A percentile compares a stretch with the other conserved stretches of the same genome.
phyloP scores from a whole-genome alignment of 176 grass and related monocot species.

The Aegilops tauschii region DNA sequence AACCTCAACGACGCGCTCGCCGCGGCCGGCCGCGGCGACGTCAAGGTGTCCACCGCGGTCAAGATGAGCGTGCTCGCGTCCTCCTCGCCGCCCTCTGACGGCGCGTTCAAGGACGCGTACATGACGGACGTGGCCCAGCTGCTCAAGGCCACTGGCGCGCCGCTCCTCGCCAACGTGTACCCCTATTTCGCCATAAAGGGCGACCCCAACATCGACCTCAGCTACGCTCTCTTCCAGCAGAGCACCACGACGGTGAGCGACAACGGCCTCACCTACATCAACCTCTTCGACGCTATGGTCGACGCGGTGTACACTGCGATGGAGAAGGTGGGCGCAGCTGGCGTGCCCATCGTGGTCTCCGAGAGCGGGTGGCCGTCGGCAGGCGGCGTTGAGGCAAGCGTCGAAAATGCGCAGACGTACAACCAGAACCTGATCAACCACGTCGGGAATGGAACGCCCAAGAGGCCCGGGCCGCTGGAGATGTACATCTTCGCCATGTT shows the following conservation, averaged over 20 bases:
- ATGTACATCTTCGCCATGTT: constrained; percentile 95
- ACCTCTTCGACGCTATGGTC: constrained; percentile 57
- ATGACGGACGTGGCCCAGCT: constrained; percentile 18
- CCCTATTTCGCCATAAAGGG: constrained; percentile 23
- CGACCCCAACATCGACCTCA: background rate
- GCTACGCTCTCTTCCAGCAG: constrained; percentile 27
- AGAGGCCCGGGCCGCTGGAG: constrained; percentile 50
- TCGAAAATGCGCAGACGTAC: constrained; percentile 70
- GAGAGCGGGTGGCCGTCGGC: constrained; percentile 92
- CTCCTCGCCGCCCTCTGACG: constrained; percentile 26
- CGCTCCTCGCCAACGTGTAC: constrained; percentile 43
- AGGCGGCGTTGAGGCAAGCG: constrained; percentile 48
- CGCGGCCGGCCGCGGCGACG: constrained; percentile 27
- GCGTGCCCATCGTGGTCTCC: constrained; percentile 62
- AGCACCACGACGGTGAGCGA: background rate
- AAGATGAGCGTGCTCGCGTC: background rate
- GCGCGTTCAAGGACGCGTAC: background rate
- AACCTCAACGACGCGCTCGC: constrained; percentile 63
- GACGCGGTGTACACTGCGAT: constrained; percentile 45
- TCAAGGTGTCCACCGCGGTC: constrained; percentile 39
- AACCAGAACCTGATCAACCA: constrained; percentile 69
- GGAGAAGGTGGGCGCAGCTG: constrained; percentile 55
- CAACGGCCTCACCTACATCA: constrained; percentile 36
- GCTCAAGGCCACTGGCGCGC: constrained; percentile 11
- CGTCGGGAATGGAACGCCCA: constrained; percentile 57